Evolutionary conservation across 2,329 filamentous ascomycete species (phyloP).

Genomic region (Fusarium sp.): DNA sequence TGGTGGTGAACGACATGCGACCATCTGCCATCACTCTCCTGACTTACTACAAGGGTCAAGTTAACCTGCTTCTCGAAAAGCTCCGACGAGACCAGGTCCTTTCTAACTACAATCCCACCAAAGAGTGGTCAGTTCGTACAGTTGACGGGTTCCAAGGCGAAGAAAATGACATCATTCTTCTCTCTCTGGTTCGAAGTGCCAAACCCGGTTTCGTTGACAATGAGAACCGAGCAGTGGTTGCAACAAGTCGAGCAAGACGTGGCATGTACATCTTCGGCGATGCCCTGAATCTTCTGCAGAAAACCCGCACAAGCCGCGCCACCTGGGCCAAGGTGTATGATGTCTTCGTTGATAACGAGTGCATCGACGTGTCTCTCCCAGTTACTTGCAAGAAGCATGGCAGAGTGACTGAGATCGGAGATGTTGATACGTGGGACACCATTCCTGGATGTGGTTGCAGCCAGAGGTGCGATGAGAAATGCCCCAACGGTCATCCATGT

Average conservation of each 20-base stretch:
- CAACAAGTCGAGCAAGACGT: constrained; percentile 75
- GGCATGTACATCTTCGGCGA: constrained; percentile 92
- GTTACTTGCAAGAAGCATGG: constrained; percentile 72
- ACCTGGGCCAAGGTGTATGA: constrained; percentile 56
- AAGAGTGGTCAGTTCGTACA: constrained; percentile 73
- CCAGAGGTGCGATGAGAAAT: constrained; percentile 23
- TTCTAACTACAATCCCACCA: constrained; percentile 35
- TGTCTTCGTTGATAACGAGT: constrained; percentile 53
- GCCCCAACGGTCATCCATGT: constrained; percentile 37
- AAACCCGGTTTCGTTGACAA: constrained; percentile 79
- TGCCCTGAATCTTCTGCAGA: constrained; percentile 61
- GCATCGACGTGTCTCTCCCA: constrained; percentile 59
- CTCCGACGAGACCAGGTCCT: constrained; percentile 51
- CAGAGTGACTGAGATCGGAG: constrained; percentile 60
- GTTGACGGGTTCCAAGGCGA: constrained; percentile 94
- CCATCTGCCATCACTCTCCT: constrained; percentile 77
- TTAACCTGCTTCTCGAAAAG: constrained; percentile 68
- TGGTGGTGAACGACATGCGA: constrained; percentile 73
- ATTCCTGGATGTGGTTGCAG: constrained; percentile 37
- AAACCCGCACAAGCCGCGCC: constrained; percentile 50
- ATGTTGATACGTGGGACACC: constrained; percentile 62
- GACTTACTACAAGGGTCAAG: constrained; percentile 90
- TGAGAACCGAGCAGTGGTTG: constrained; percentile 67
- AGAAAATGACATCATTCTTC: constrained; percentile 84
- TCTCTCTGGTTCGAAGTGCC: constrained; percentile 84